Conservation (phyloP, 2,329 filamentous ascomycete genomes). For the Neonectria ditissima region DNA sequence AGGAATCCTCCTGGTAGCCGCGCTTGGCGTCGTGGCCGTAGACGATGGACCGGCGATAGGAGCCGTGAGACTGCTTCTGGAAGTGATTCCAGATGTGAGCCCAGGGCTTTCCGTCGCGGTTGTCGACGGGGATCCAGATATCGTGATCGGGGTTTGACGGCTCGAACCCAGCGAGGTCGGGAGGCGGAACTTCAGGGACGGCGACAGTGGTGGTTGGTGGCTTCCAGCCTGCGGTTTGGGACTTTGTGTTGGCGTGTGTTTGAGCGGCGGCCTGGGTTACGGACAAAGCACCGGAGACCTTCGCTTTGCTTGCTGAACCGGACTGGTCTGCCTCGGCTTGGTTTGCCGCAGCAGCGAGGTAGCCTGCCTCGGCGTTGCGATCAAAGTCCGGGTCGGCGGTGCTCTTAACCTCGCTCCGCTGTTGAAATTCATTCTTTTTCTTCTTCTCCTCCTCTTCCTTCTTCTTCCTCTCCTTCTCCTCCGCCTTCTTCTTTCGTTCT, state of each 20-base stretch:
- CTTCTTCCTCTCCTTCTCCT: slow-evolving; percentile 28
- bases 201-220: neutral
- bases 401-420: slow-evolving; percentile 15
- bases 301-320: neutral
- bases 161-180: slow-evolving; percentile 16
- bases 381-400: neutral
- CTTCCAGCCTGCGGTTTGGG: neutral
- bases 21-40: slow-evolving; percentile 88
- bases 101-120: slow-evolving; percentile 72
- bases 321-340: neutral
- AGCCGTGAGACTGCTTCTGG: slow-evolving; percentile 52
- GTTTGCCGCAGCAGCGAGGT: neutral
- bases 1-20: slow-evolving; percentile 71
- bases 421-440: slow-evolving; percentile 12
- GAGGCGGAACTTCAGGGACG: neutral
- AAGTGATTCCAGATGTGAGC: slow-evolving; percentile 69
- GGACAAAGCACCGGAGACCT: neutral
- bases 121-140: slow-evolving; percentile 54
- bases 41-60: slow-evolving; percentile 73
- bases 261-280: neutral
- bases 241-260: neutral
- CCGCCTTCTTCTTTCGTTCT: slow-evolving; percentile 35
- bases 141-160: slow-evolving; percentile 45
- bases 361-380: slow-evolving; percentile 2
- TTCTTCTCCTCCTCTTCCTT: slow-evolving; percentile 23